Evolutionary conservation across 2,329 filamentous ascomycete genomes (phyloP), one percentile per base, ranked within the genome.

Genomic region (Beauveria brongniartii): DNA sequence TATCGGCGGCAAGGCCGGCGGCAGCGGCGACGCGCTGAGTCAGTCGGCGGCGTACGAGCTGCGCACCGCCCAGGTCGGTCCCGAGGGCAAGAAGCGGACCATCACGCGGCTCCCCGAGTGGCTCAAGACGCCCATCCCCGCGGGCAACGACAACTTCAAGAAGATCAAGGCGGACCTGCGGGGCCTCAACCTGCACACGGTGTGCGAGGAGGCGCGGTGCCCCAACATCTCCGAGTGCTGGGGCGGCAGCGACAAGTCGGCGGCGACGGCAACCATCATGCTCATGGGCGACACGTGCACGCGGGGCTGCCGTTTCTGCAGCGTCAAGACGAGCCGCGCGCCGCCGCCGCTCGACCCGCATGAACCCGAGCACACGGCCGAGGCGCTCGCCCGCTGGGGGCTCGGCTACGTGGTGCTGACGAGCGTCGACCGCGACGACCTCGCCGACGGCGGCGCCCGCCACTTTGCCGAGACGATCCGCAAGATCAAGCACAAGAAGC

Each of bases 211-310:
- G 78, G 94, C 94, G 1, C 86, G 92, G 66, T 99, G 94, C 75
- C 94, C 94, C 63, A 99, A 99, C 75, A 96, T 99, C 63, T 92
- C 89, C 65, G 93, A 97, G 73, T 99, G 94, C 79, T 99, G 94
- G 94, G 94, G 94, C 64, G 94, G 94, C 40, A 86, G 82, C 71
- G 85, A 89, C 73, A 96, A 96, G 78, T 88, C 86, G 66, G 88
- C 91, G 28, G 94, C 94, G 5, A 99, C 94, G 37, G 94, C 94
- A 2, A 99, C 94, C 12, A 97, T 99, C 75, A 99, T 99, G 94
- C 79, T 99, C 53, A 97, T 97, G 92, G 94, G 94, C 65, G 94
- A 99, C 74, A 97, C 93, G 9, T 99, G 94, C 76, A 99, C 94
- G 20, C 84, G 94, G 63, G 94, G 93, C 20, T 99, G 94, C 76